Percentiles rank a stretch among this genome's conserved stretches.
Evolutionary conservation across 108 stramenopile species (phyloP).

Genomic region (Licmophora abbreviata): DNA sequence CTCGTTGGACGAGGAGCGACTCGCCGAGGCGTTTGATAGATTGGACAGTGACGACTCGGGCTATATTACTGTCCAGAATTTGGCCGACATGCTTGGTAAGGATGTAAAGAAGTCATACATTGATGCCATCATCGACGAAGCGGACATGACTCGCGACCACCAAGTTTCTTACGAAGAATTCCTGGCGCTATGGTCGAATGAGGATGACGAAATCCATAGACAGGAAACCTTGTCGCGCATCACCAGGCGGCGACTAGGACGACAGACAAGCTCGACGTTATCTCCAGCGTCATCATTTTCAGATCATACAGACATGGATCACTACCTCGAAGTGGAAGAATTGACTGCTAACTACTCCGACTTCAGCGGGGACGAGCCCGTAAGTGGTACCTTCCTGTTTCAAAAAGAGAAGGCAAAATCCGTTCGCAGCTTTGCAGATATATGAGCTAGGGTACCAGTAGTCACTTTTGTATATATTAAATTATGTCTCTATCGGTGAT

Average conservation of each 20-base stretch:
- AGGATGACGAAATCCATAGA: neutral
- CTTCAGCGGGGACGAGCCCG: neutral
- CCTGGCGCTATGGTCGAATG: slow-evolving; percentile 1
- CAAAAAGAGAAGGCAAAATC: slow-evolving; percentile 1
- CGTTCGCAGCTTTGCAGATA: neutral
- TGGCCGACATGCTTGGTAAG: slow-evolving; percentile 35
- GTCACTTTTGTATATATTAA: too few relatives aligned
- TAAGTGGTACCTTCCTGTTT: neutral
- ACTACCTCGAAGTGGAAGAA: too few relatives aligned
- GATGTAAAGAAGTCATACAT: slow-evolving; percentile 36
- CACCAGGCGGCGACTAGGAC: too few relatives aligned
- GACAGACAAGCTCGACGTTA: too few relatives aligned
- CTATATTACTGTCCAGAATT: slow-evolving; percentile 52
- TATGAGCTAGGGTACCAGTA: too few relatives aligned
- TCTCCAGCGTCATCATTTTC: too few relatives aligned
- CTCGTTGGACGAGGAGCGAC: slow-evolving; percentile 44
- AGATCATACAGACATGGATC: too few relatives aligned
- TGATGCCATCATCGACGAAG: slow-evolving; percentile 86
- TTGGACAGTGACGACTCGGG: slow-evolving; percentile 74
- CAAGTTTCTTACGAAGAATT: slow-evolving; percentile 73
- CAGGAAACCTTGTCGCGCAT: slow-evolving; percentile 1
- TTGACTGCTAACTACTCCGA: too few relatives aligned
- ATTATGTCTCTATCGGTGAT: too few relatives aligned
- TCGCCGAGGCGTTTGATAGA: slow-evolving; percentile 76
- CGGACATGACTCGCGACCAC: slow-evolving; percentile 69